Base-by-base conservation (phyloP, 2,329 filamentous ascomycete genomes). In the Epichloe sp. region DNA sequence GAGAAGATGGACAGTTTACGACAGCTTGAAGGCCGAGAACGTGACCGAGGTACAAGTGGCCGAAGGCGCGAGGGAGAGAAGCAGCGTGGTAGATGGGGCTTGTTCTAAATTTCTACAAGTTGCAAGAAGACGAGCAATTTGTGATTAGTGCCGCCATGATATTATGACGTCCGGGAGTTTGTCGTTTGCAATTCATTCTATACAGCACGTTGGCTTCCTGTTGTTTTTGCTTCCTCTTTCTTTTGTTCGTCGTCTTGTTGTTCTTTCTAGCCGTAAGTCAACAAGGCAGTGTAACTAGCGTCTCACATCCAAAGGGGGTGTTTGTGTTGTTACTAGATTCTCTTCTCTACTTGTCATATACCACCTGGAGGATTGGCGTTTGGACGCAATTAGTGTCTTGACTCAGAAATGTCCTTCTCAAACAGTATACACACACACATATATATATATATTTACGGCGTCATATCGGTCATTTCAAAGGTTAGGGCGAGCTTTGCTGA, bases 1-100 rank as follows among this genome's bases (percentile, higher is more conserved):
- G 85, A 88, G 64, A 97, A 98, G 76, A 97, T 98, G 80, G 90
- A 97, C 65, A 85, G 87, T 52, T 69, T 98, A 60, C 77, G 87
- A 53, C 85, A 90, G 61, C 73, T 98, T 8, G 90, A 97, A 62
- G 83, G 84, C 10, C 74, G 85, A 50, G 84, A 85, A 57, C 80
- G 82, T 62, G 74, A 80, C 34, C 70, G 73, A 19, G 63, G 60
- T 47, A 55, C 52, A 8, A 34, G 52, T 8, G 49, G 46, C 15
- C 51, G 55, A 35, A 56, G 59, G 35, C 55, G 56, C 47, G 62
- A 65, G 23, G 50, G 52, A 21, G 64, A 65, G 44, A 73, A 72
- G 58, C 68, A 71, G 54, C 67, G 71, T 17, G 69, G 71, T 19
- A 68, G 73, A 48, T 77, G 74, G 74, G 73, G 73, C 4, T 59